phyloP scores from a whole-genome alignment of 1,139 yeast genomes.

The Yamadazyma kanchanaburiensis region DNA sequence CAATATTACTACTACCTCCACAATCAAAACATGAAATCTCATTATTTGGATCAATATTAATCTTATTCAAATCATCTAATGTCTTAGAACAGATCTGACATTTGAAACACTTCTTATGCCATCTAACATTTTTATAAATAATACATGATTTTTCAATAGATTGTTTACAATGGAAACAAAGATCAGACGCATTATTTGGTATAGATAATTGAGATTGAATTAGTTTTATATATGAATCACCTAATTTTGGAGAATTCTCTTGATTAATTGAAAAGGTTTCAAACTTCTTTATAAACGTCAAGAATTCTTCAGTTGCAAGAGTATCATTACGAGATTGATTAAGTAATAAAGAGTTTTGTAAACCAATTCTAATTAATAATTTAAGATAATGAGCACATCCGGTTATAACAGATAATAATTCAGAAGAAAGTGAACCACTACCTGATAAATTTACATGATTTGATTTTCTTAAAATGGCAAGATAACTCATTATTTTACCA shows the following conservation, averaged over 20 bases:
- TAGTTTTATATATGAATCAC: slow-evolving; percentile 9
- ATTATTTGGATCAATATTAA: slow-evolving; percentile 22
- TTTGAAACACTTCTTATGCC: slow-evolving; percentile 76
- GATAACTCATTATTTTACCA: slow-evolving; percentile 72
- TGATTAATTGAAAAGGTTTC: slow-evolving; percentile 19
- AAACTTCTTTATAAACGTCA: slow-evolving; percentile 34
- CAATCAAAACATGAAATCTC: slow-evolving; percentile 58
- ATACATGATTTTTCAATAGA: slow-evolving; percentile 84
- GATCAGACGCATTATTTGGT: slow-evolving; percentile 70
- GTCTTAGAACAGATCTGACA: slow-evolving; percentile 54
- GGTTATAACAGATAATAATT: slow-evolving; percentile 75
- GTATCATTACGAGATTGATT: slow-evolving; percentile 59
- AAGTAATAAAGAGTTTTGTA: slow-evolving; percentile 67
- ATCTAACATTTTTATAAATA: slow-evolving; percentile 62
- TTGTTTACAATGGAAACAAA: slow-evolving; percentile 66
- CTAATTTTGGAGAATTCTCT: slow-evolving; percentile 18
- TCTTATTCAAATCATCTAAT: slow-evolving; percentile 29
- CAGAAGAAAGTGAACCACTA: slow-evolving; percentile 60
- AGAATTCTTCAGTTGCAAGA: slow-evolving; percentile 60
- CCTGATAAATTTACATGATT: slow-evolving; percentile 49
- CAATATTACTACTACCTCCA: slow-evolving; percentile 32
- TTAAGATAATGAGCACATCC: slow-evolving; percentile 93
- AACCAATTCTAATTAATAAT: slow-evolving; percentile 75
- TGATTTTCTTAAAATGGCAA: slow-evolving; percentile 66
- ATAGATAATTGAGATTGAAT: slow-evolving; percentile 40